Percentiles rank a stretch among this genome's conserved stretches.
phyloP scores from a whole-genome alignment of 75 land plant species.

The Cunninghamia lanceolata region DNA sequence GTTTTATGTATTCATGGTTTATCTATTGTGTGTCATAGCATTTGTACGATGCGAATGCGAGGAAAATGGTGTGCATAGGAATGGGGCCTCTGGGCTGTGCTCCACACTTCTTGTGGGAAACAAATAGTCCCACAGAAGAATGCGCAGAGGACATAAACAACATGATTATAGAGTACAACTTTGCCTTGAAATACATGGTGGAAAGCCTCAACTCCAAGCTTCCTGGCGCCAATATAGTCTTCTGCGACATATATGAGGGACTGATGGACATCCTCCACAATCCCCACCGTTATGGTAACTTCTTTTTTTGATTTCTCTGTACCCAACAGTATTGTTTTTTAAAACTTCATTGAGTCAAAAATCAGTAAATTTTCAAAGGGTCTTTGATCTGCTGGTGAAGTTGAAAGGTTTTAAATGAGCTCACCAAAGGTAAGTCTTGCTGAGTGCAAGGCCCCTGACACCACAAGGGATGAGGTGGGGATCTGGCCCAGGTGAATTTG shows the following conservation, averaged over 20 bases:
- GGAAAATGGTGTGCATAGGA: conserved; percentile 64
- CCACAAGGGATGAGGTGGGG: too few relatives aligned
- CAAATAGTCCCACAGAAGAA: conserved; percentile 39
- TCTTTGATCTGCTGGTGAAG: too few relatives aligned
- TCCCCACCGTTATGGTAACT: conserved; percentile 46
- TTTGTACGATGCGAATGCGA: conserved; percentile 43
- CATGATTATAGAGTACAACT: conserved; percentile 63
- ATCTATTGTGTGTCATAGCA: conserved; percentile 31
- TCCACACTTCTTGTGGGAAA: conserved; percentile 60
- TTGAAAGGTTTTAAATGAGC: too few relatives aligned
- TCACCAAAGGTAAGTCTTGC: too few relatives aligned
- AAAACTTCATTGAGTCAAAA: too few relatives aligned
- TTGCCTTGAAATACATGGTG: conserved; percentile 40
- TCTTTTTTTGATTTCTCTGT: neutral
- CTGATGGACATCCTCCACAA: conserved; percentile 59
- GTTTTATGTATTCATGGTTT: neutral
- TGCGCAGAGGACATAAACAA: conserved; percentile 61
- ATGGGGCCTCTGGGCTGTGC: conserved; percentile 75
- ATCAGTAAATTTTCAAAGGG: too few relatives aligned
- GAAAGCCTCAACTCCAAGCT: conserved; percentile 41
- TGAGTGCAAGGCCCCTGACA: too few relatives aligned
- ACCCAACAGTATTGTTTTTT: neutral
- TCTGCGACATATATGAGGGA: conserved; percentile 62
- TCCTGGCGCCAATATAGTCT: conserved; percentile 40
- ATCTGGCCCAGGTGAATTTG: too few relatives aligned